phyloP scores from a whole-genome alignment of 805 yeast genomes.

The Saccharomycopsis selenospora region DNA sequence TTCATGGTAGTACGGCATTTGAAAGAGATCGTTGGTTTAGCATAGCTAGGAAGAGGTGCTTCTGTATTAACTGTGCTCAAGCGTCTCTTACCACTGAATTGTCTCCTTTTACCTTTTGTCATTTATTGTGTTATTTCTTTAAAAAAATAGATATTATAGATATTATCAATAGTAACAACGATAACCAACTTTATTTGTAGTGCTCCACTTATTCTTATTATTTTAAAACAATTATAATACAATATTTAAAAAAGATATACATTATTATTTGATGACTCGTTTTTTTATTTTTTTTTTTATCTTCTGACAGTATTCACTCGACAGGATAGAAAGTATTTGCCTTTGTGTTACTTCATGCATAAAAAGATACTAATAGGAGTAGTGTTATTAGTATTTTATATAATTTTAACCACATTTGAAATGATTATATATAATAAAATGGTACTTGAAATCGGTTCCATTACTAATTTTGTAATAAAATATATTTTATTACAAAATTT shows the following conservation, averaged over 20 bases:
- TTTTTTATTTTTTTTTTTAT: too few relatives aligned
- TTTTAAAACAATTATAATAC: too few relatives aligned
- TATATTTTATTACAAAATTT: neutral
- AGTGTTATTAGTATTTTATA: too few relatives aligned
- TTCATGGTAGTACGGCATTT: neutral
- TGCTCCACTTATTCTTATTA: too few relatives aligned
- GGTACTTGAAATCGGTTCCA: neutral
- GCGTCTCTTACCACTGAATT: neutral
- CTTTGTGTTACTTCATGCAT: neutral
- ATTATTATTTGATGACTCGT: neutral
- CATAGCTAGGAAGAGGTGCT: neutral
- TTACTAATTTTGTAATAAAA: neutral
- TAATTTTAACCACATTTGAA: too few relatives aligned
- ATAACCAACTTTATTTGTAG: too few relatives aligned
- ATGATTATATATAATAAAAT: neutral
- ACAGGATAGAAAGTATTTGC: neutral
- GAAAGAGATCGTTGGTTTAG: neutral
- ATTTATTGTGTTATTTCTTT: neutral
- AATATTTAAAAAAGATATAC: neutral
- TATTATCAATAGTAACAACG: neutral
- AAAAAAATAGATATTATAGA: neutral
- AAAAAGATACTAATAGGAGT: neutral
- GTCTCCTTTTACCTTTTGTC: neutral
- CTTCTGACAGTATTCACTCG: neutral
- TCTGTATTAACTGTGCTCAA: neutral